Evolutionary conservation across 768 basidiomycete genomes (phyloP).

Genomic region (Tulasnella calospora): DNA sequence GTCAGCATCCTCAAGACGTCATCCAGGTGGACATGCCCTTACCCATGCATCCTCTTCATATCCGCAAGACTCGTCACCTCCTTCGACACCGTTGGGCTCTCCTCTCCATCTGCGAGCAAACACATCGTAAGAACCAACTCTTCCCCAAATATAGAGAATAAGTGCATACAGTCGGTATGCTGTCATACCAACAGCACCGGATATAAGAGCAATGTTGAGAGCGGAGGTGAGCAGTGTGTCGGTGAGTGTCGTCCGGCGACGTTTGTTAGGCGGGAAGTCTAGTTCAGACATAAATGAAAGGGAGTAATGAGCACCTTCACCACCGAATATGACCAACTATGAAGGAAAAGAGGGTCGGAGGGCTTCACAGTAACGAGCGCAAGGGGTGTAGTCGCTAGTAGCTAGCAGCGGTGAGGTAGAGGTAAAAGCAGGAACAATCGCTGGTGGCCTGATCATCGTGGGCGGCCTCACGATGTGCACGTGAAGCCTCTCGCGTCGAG

Average conservation of each 20-base stretch:
- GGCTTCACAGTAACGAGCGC: background rate
- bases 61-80: constrained; percentile 26
- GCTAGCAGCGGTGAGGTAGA: constrained; percentile 1
- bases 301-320: background rate
- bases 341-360: background rate
- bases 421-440: background rate
- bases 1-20: background rate
- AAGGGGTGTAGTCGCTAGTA: background rate
- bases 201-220: constrained; percentile 77
- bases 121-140: background rate
- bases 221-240: constrained; percentile 80
- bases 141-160: background rate
- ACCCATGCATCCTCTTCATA: constrained; percentile 47
- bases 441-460: background rate
- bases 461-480: background rate
- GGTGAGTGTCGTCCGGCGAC: constrained; percentile 65
- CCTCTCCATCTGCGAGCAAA: constrained; percentile 54
- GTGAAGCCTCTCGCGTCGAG: background rate
- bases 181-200: constrained; percentile 79
- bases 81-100: constrained; percentile 40
- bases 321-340: background rate
- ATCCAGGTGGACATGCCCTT: constrained; percentile 26
- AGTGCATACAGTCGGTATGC: constrained; percentile 72
- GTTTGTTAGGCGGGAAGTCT: constrained; percentile 57
- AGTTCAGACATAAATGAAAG: constrained; percentile 7